phyloP scores from a whole-genome alignment of 2,329 filamentous ascomycete species.

The Fusarium torreyae region DNA sequence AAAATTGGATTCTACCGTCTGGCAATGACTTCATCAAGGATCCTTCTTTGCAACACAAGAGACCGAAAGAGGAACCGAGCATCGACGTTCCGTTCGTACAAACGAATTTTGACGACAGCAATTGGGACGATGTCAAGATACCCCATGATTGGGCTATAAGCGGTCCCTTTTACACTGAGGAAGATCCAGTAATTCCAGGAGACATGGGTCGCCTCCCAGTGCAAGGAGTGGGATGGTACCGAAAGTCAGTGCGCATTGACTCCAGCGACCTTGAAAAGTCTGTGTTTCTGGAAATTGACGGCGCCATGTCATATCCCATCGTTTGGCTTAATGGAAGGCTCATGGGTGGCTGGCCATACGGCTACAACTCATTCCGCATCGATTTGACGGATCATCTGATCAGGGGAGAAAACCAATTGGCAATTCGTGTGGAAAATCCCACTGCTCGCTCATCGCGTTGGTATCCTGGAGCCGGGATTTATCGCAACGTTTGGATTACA shows the following conservation, averaged over 20 bases:
- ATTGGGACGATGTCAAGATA: not conserved
- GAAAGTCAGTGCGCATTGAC: not conserved
- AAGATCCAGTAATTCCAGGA: not conserved
- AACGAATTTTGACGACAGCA: not conserved
- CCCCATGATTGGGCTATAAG: not conserved
- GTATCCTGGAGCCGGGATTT: slow-evolving; percentile 17
- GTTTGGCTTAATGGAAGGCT: slow-evolving; percentile 5
- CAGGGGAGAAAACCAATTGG: slow-evolving; percentile 11
- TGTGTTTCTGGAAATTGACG: not conserved
- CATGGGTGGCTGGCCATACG: slow-evolving; percentile 21
- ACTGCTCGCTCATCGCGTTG: slow-evolving; percentile 9
- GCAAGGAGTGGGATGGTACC: not conserved
- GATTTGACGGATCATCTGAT: slow-evolving; percentile 9
- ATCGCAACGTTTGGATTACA: slow-evolving; percentile 17
- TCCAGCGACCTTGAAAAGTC: not conserved
- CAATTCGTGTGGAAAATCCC: slow-evolving; percentile 17
- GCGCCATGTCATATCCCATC: not conserved
- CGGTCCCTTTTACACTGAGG: not conserved
- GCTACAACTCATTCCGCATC: slow-evolving; percentile 17
- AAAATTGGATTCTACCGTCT: not conserved
- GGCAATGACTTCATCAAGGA: not conserved
- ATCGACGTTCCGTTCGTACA: not conserved
- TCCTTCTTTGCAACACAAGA: not conserved
- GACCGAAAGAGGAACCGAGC: not conserved
- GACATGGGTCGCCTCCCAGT: not conserved